Percentiles rank a stretch among this genome's conserved stretches.
These are phyloP conservation scores for Polyplosphaeria fusca DNA, from an alignment of 495 filamentous ascomycete species.

Conservation along the genomic window DNA sequence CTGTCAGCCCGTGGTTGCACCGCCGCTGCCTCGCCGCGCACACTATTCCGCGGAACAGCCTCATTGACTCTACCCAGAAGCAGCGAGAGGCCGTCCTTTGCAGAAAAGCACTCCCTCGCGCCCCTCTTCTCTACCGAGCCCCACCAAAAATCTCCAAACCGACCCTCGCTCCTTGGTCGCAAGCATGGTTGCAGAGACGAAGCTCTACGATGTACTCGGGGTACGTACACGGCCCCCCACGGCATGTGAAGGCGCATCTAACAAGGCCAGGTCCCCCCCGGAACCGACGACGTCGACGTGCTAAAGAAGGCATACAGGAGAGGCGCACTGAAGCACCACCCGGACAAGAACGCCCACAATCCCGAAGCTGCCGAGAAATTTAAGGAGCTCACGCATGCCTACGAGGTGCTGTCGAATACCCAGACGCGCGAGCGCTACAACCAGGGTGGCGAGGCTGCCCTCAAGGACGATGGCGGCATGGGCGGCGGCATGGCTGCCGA, in stretches of 20 bases:
- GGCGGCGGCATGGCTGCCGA: constrained; percentile 90
- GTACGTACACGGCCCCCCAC: constrained; percentile 52
- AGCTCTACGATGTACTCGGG: constrained; percentile 80
- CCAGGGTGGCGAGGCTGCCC: constrained; percentile 93
- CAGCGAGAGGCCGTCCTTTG: no score
- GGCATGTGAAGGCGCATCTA: constrained; percentile 13
- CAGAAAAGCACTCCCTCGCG: no score
- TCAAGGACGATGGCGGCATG: constrained; percentile 79
- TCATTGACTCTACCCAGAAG: no score
- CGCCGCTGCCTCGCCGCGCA: neutral
- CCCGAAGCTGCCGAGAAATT: constrained; percentile 94
- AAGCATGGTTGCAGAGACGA: constrained; percentile 84
- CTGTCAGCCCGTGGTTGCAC: neutral
- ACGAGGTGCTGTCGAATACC: constrained; percentile 87
- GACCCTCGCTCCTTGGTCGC: constrained; percentile 2
- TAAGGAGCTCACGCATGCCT: constrained; percentile 93
- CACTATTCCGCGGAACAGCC: no score
- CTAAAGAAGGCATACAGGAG: constrained; percentile 90
- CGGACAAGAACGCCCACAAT: constrained; percentile 95
- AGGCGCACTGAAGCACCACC: constrained; percentile 80
- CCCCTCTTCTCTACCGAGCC: neutral
- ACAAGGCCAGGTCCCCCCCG: constrained; percentile 61
- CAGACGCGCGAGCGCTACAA: constrained; percentile 92
- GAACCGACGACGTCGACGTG: constrained; percentile 70
- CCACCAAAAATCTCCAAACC: neutral